Percentiles rank a stretch among this genome's conserved stretches.
These are phyloP conservation scores for Akanthomyces lecanii DNA, from an alignment of 2,329 filamentous ascomycete species.

Conservation along the genomic window DNA sequence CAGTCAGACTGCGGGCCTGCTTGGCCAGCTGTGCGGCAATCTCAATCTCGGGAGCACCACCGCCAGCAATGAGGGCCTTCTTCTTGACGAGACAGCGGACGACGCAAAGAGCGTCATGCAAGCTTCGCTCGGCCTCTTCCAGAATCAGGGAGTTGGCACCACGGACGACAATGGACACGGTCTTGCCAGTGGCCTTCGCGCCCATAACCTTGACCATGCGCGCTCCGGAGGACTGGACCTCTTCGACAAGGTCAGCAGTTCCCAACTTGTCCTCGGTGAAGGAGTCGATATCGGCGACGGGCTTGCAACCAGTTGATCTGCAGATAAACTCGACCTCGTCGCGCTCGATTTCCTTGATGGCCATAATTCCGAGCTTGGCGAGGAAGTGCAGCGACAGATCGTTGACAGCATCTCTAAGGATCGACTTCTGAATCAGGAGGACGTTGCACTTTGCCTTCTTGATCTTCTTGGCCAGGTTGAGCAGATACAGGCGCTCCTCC, in stretches of 20 bases:
- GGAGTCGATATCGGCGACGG: constrained; percentile 95
- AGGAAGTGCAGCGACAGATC: constrained; percentile 96
- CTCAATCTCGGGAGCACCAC: constrained; percentile 94
- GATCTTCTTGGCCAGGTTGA: constrained; percentile 99
- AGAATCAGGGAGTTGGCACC: constrained; percentile 92
- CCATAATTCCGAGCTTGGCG: constrained; percentile 91
- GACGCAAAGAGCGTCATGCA: constrained; percentile 96
- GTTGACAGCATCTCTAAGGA: constrained; percentile 95
- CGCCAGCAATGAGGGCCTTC: constrained; percentile 96
- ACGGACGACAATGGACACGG: constrained; percentile 88
- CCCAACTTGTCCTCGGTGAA: constrained; percentile 99
- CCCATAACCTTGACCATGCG: constrained; percentile 94
- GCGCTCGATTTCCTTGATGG: constrained; percentile 95
- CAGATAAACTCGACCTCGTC: constrained; percentile 99
- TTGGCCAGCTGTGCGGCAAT: constrained; percentile 83
- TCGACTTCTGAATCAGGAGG: constrained; percentile 96
- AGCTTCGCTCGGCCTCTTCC: constrained; percentile 92
- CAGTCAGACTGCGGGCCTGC: constrained; percentile 75
- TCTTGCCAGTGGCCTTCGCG: constrained; percentile 78
- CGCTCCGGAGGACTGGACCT: constrained; percentile 79
- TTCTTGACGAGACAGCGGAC: constrained; percentile 98
- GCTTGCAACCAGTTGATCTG: constrained; percentile 98
- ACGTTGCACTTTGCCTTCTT: constrained; percentile 99
- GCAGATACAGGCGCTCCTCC: constrained; percentile 94
- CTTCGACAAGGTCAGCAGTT: constrained; percentile 88